A percentile compares a stretch with the other conserved stretches of the same genome.
Evolutionary conservation across 1,139 yeast genomes (phyloP).

Genomic region (Entelexis sorbosivorans): DNA sequence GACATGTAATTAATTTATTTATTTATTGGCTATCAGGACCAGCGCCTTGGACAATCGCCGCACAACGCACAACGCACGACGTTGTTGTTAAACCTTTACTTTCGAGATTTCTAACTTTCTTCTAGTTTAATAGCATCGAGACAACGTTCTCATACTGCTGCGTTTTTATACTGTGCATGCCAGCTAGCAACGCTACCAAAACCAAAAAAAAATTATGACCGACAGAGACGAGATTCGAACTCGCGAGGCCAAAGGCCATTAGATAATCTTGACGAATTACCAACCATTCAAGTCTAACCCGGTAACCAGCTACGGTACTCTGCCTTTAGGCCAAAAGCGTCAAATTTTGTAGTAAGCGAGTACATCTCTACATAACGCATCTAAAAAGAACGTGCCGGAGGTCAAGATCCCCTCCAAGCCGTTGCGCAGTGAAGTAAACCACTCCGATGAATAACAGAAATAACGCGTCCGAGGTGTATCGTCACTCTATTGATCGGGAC

Average conservation of each 20-base stretch:
- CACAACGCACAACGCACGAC: no score
- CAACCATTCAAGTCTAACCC: constrained; percentile 60
- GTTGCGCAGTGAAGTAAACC: no score
- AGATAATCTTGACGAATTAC: constrained; percentile 34
- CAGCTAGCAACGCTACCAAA: no score
- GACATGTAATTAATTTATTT: constrained; percentile 11
- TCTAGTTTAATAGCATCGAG: no score
- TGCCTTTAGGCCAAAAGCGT: constrained; percentile 32
- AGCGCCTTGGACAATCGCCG: no score
- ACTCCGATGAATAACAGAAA: no score
- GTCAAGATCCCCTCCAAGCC: no score
- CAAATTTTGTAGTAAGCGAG: constrained; percentile 3
- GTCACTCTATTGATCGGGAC: background rate
- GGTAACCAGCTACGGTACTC: constrained; percentile 70
- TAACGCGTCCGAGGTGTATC: no score
- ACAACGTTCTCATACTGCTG: no score
- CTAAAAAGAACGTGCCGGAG: background rate
- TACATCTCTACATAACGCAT: background rate
- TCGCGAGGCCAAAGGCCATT: constrained; percentile 84
- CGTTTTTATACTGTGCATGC: no score
- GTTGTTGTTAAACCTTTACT: no score
- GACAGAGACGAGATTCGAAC: constrained; percentile 87
- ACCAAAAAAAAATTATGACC: constrained; percentile 30
- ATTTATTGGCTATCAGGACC: background rate
- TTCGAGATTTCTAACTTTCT: no score